Base-by-base conservation (phyloP, 73 alveolate genomes). In the Paramecium sonneborni region DNA sequence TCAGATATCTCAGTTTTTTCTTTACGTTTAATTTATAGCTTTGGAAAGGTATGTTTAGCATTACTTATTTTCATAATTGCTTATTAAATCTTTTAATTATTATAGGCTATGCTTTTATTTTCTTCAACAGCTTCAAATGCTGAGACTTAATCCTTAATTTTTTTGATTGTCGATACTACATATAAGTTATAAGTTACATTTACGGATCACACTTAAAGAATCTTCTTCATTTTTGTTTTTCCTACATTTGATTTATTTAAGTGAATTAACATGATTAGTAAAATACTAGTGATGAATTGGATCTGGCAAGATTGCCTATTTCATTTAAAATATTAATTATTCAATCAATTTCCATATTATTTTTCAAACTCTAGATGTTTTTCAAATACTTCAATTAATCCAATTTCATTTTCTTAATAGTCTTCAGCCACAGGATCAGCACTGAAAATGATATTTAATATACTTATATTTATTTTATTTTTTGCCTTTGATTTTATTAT, bases 361-460 rank as follows among this genome's bases (percentile, higher is more conserved):
- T 79, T 79, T 79, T 79, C 90, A 79, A 79, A 79, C 34, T 79
- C 76, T 39, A 79, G 52, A 46, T 79, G 90, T 26, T 79, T 79
- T 44, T 79, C 90, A 79, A 79, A 79, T 6, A 24, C 69, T 41
- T 79, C 90, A 21, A 79, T 79, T 46, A 79, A 79, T 46, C 55
- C 90, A n/a, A 43, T 24, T 10, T 79, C 90, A 24, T 79, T 41
- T 21, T 79, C 90, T 38, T 21, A 18, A 79, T 79, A 79, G 30
- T 46, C 74, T 79, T 39, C 41, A 18, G 15, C 20, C 14, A 39
- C 30, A 24, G 46, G 15, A 20, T 79, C 90, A 1, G 76, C 41
- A 79, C 55, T 79, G 6, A 52, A 18, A 52, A 18, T 52, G 4
- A 52, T 6, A 18, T 18, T 21, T 52, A n/a, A 52, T 52, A 3